Evolutionary conservation across 2,329 filamentous ascomycete genomes (phyloP).

Genomic region (Aureobasidium sp.): DNA sequence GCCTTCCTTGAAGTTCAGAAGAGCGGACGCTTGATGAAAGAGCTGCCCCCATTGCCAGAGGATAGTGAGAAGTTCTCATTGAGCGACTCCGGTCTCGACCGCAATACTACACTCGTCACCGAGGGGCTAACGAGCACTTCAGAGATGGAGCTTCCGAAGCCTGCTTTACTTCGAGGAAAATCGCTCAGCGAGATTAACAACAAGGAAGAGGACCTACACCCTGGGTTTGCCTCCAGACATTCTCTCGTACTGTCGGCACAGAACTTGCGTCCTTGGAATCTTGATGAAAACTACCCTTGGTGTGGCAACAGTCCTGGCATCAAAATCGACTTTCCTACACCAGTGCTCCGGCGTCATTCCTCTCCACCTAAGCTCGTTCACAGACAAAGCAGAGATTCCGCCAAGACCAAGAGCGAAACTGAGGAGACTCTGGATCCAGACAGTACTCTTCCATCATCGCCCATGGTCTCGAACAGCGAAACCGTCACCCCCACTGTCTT

Average conservation of each 20-base stretch:
- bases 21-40: conserved; percentile 24
- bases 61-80: conserved; percentile 12
- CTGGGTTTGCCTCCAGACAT: conserved; percentile 17
- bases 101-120: conserved; percentile 2
- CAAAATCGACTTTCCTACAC: conserved; percentile 30
- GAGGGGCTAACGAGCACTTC: not conserved
- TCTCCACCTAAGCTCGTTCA: conserved; percentile 21
- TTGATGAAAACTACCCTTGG: conserved; percentile 40
- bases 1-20: conserved; percentile 14
- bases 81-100: conserved; percentile 5
- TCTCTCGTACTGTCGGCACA: conserved; percentile 26
- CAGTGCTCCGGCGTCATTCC: conserved; percentile 24
- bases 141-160: not conserved
- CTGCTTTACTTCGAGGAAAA: conserved; percentile 22
- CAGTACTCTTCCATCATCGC: conserved; percentile 12
- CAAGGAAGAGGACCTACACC: not conserved
- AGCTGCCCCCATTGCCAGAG: conserved; percentile 27
- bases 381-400: conserved; percentile 7
- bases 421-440: conserved; percentile 5
- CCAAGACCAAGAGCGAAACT: not conserved
- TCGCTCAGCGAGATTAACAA: conserved; percentile 14
- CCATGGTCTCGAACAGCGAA: conserved; percentile 2
- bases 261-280: conserved; percentile 39
- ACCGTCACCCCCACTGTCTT: conserved; percentile 15
- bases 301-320: conserved; percentile 28